phyloP scores from a whole-genome alignment of 1,284 basidiomycete genomes.

The Earliella scabrosa region DNA sequence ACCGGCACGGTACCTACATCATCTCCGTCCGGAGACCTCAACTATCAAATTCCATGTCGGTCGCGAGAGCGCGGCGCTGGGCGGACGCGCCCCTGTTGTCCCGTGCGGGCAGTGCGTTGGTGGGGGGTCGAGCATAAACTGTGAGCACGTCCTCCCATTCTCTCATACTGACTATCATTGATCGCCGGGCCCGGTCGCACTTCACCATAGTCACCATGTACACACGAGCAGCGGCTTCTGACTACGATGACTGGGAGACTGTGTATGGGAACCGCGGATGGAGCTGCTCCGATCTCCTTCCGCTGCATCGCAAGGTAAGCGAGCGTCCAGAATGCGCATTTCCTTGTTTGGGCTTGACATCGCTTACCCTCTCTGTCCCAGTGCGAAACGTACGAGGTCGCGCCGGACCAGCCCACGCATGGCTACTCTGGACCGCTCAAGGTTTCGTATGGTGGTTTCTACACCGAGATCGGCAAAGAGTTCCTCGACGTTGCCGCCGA shows the following conservation, averaged over 20 bases:
- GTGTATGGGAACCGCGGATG: slow-evolving; percentile 56
- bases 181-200: too few species aligned
- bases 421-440: slow-evolving; percentile 59
- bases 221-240: slow-evolving; percentile 55
- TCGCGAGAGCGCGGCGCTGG: slow-evolving; percentile 47
- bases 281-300: slow-evolving; percentile 54
- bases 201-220: slow-evolving; percentile 60
- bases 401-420: slow-evolving; percentile 42
- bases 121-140: slow-evolving; percentile 64
- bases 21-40: slow-evolving; percentile 42
- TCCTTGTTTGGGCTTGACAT: too few species aligned
- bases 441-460: slow-evolving; percentile 45
- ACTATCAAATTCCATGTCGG: slow-evolving; percentile 47
- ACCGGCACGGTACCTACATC: slow-evolving; percentile 49
- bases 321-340: too few species aligned
- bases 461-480: slow-evolving; percentile 46
- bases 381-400: slow-evolving; percentile 55
- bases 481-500: slow-evolving; percentile 47
- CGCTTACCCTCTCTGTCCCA: slow-evolving; percentile 30
- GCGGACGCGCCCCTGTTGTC: slow-evolving; percentile 46
- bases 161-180: too few species aligned
- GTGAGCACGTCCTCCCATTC: slow-evolving; percentile 42
- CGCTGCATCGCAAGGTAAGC: slow-evolving; percentile 53
- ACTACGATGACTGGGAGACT: slow-evolving; percentile 60
- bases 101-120: slow-evolving; percentile 54